Evolutionary conservation across 352 stramenopile genomes (phyloP), one percentile per base, ranked within the genome.

Genomic region (Globisporangium abappressorium): DNA sequence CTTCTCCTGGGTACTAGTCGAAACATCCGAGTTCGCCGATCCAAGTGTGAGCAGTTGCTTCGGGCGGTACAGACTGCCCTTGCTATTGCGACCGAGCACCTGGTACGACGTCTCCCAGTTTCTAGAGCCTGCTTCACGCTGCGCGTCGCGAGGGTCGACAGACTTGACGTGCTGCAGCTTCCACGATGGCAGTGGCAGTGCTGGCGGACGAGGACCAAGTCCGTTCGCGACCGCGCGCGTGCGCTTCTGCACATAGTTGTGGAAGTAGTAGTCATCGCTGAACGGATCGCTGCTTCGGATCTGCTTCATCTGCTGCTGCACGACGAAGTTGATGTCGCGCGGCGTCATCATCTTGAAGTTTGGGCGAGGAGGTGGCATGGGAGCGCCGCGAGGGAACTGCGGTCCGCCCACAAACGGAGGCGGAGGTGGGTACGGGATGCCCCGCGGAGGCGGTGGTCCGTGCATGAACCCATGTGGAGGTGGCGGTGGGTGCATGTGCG

Each of bases 251-350:
- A 86, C 74, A 49, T 84, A 91, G 66, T 94, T 94, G 73, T 94
- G 83, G 66, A 92, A 95, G 63, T 94, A 95, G 67, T 95, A 94
- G 72, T 95, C 87, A 67, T 95, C 87, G 69, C 85, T 95, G 72
- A 94, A 95, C 57, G 87, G 87, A 57, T 95, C 87, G 65, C 85
- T 93, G n/a, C 78, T 87, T 26, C 86, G 85, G 33, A 95, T 78
- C 76, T 87, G 84, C 79, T 95, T 95, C 81, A 91, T 86, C 61
- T 93, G 85, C 64, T 92, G 83, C 69, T 95, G 87, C 63, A 92
- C 78, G 26, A 95, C 86, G 38, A 94, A 95, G 53, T 89, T 89
- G 66, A 95, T 87, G 62, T 95, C 87, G 33, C 87, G 84, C 26
- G 84, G 80, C 26, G 81, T 93, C 87, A 95, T 95, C 80, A 95